Percentiles rank a stretch among this genome's conserved stretches.
phyloP scores from a whole-genome alignment of 257 asterid genomes.

The Solanum chilense region DNA sequence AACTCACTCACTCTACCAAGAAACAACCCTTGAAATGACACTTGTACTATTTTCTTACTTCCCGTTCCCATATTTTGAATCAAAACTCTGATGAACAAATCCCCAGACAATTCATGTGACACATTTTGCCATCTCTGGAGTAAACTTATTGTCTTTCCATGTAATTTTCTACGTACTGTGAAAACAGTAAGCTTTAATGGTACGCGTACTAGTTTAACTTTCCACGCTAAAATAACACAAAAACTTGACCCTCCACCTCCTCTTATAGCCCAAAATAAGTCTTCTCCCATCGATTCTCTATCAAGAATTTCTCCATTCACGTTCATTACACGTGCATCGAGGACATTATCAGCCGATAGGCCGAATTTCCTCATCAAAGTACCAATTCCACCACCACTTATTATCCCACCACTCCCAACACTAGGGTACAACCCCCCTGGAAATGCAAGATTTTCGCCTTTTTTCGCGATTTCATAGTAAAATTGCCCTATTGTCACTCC shows the following conservation, averaged over 20 bases:
- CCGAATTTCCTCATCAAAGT: conserved; percentile 21
- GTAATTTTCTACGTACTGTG: not conserved
- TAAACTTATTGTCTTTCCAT: not conserved
- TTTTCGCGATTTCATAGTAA: conserved; percentile 7
- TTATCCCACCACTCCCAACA: conserved; percentile 23
- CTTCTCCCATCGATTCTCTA: conserved; percentile 9
- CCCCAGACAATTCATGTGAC: not conserved
- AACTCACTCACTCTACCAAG: conserved; percentile 7
- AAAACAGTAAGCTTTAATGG: conserved; percentile 9
- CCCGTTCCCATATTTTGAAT: conserved; percentile 3
- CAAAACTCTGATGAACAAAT: conserved; percentile 10
- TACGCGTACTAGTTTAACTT: conserved; percentile 6
- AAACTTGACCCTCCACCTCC: conserved; percentile 25
- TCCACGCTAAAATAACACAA: conserved; percentile 14
- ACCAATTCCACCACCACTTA: conserved; percentile 30
- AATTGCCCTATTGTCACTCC: conserved; percentile 20
- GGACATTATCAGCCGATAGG: conserved; percentile 8
- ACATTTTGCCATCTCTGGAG: conserved; percentile 11
- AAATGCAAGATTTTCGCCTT: conserved; percentile 4
- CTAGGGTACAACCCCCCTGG: conserved; percentile 21
- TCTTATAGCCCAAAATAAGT: conserved; percentile 22
- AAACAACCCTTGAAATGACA: conserved; percentile 3
- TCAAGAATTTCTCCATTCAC: conserved; percentile 7
- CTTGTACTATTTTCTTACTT: not conserved
- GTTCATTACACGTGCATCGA: conserved; percentile 11